Base-by-base conservation (phyloP, 257 asterid genomes). In the Nyctanthes arbortristis region DNA sequence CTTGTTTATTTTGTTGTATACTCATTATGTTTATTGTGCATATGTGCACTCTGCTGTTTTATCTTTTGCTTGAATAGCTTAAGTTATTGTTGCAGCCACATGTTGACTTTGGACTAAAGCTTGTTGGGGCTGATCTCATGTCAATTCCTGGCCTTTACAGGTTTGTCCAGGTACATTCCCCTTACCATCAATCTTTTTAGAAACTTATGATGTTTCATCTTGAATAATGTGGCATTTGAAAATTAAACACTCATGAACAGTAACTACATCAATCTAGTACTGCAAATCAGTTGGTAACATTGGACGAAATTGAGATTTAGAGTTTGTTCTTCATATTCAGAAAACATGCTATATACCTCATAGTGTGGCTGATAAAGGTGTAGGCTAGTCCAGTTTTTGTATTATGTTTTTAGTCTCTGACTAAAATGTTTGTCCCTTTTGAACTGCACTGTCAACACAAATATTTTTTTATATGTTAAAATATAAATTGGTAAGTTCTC, bases 111-210 rank as follows among this genome's bases (percentile, higher is more conserved):
- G 99, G 99, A 25, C 80, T 94, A 73, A 94, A 84, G 86, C 86
- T 91, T 60, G 69, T 68, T 57, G 98, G 98, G 64, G 98, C 97
- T 72, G 99, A 94, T 89, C 96, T 94, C 74, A 94, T 94, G 99
- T 91, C 99, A 54, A 82, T 94, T 82, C 99, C 99, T 61, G 98
- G 98, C 61, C 52, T 85, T 36, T 91, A 94, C 85, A 60, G 86
- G 67, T 71, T 85, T 78, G 96, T 89, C 55, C 99, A 94, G 97
- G 99, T 94, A 82, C 28, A 49, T 3, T 62, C 30, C 59, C 63
- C 54, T 28, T 73, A 31, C 52, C 28, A 61, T 34, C 16, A 33
- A 18, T 68, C 55, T 22, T 7, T 71, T 69, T 27, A 43, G 59
- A 33, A 39, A 31, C 47, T 54, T 52, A 52, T 52, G 59, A 32